phyloP scores from a whole-genome alignment of 73 alveolate genomes.

The Urostyla sp. region DNA sequence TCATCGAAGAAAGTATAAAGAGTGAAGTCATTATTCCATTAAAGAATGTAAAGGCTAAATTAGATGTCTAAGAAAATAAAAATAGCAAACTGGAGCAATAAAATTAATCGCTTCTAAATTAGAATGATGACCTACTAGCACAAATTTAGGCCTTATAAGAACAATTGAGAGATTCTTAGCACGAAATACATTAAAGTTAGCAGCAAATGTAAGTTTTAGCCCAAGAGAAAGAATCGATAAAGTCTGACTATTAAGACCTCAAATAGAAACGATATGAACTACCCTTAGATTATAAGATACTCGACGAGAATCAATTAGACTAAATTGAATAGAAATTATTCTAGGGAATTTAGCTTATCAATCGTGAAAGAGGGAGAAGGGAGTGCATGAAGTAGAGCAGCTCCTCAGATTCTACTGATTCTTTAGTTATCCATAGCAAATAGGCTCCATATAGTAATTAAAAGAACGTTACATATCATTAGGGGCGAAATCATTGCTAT shows the following conservation, averaged over 20 bases:
- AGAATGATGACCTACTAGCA: not conserved
- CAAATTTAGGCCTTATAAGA: not conserved
- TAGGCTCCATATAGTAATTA: too few relatives aligned
- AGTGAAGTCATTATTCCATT: not conserved
- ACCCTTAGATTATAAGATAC: not conserved
- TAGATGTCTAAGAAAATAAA: not conserved
- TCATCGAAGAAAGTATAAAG: not conserved
- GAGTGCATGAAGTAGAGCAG: too few relatives aligned
- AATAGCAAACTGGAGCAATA: not conserved
- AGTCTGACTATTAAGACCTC: not conserved
- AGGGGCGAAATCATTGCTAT: too few relatives aligned
- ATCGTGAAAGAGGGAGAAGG: slow-evolving; percentile 38
- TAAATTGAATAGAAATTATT: slow-evolving; percentile 8
- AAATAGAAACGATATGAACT: not conserved
- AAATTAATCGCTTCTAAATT: not conserved
- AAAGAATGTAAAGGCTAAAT: too few relatives aligned
- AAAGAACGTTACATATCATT: too few relatives aligned
- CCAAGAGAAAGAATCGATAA: not conserved
- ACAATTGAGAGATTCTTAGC: not conserved
- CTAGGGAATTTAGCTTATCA: slow-evolving; percentile 28
- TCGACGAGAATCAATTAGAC: not conserved
- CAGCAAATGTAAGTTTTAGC: slow-evolving; percentile 5
- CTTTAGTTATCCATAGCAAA: too few relatives aligned
- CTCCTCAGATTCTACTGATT: too few relatives aligned
- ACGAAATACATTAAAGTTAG: not conserved